These are phyloP conservation scores for Polytrichum formosum DNA, from an alignment of 225 moss, liverwort and hornwort species.

Conservation along the genomic window DNA sequence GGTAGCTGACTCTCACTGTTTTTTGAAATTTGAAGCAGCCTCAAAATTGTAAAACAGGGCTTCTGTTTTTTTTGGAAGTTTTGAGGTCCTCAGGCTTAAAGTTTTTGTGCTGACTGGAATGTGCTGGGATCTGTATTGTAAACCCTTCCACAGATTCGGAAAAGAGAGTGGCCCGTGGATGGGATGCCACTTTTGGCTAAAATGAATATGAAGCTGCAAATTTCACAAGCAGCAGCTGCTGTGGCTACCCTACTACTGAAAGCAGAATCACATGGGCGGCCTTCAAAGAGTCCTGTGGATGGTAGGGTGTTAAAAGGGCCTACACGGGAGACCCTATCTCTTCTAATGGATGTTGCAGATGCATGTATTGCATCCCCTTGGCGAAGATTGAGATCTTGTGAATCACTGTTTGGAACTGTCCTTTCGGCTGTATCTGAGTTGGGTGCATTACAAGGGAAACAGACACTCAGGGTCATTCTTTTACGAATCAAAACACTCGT, in stretches of 20 bases:
- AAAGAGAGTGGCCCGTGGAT: constrained; percentile 71
- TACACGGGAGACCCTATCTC: constrained; percentile 54
- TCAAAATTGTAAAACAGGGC: too few species aligned
- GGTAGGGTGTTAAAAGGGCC: constrained; percentile 34
- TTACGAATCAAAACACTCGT: constrained; percentile 62
- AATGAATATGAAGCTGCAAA: constrained; percentile 71
- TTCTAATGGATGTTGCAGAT: constrained; percentile 77
- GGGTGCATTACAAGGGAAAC: constrained; percentile 50
- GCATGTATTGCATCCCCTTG: constrained; percentile 73
- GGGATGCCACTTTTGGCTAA: constrained; percentile 48
- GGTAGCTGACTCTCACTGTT: too few species aligned
- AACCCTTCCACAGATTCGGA: constrained; percentile 60
- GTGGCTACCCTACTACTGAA: constrained; percentile 47
- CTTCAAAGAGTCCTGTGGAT: constrained; percentile 35
- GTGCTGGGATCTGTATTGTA: background rate
- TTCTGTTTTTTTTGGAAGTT: too few species aligned
- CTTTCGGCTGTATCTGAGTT: constrained; percentile 61
- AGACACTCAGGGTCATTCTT: constrained; percentile 66
- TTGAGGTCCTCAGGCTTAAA: too few species aligned
- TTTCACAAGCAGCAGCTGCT: constrained; percentile 62
- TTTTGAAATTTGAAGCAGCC: too few species aligned
- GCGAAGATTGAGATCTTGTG: constrained; percentile 74
- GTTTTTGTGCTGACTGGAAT: background rate
- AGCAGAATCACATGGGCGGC: constrained; percentile 38
- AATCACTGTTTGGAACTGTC: constrained; percentile 62